A percentile compares a stretch with the other conserved stretches of the same genome.
phyloP scores from a whole-genome alignment of 495 filamentous ascomycete genomes.

The Bathelium albidoporum region DNA sequence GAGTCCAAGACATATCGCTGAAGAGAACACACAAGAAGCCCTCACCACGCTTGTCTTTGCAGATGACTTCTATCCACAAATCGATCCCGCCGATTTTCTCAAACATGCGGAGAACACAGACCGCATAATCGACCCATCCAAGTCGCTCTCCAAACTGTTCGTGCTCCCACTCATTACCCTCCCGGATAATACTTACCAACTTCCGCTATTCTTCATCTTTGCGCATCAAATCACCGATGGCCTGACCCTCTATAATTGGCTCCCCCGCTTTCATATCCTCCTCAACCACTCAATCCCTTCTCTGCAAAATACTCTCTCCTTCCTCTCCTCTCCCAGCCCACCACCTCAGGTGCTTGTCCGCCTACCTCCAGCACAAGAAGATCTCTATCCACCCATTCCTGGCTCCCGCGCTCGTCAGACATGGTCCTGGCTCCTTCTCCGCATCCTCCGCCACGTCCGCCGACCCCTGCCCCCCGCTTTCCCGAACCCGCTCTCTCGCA shows the following conservation, averaged over 20 bases:
- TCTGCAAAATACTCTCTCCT: conserved; percentile 5
- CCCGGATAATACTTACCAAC: conserved; percentile 13
- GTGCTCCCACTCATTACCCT: conserved; percentile 20
- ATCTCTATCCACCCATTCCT: conserved; percentile 27
- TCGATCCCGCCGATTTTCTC: conserved; percentile 25
- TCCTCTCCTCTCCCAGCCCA: neutral
- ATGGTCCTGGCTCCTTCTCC: conserved; percentile 32
- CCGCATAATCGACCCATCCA: conserved; percentile 23
- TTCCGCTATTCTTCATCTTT: conserved; percentile 22
- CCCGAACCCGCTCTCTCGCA: conserved; percentile 24
- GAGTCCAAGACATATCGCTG: neutral
- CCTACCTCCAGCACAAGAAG: conserved; percentile 32
- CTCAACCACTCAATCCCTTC: conserved; percentile 22
- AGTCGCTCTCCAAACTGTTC: conserved; percentile 26
- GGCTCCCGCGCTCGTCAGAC: conserved; percentile 23
- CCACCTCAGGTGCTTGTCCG: conserved; percentile 9
- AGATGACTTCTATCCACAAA: conserved; percentile 21
- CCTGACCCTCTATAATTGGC: conserved; percentile 26
- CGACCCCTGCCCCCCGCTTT: conserved; percentile 27
- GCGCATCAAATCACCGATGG: conserved; percentile 19
- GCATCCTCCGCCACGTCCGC: conserved; percentile 28
- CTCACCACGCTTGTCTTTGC: conserved; percentile 19
- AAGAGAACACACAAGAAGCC: conserved; percentile 8
- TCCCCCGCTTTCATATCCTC: conserved; percentile 24
- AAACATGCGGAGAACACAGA: conserved; percentile 26